A percentile compares a stretch with the other conserved stretches of the same genome.
These are phyloP conservation scores for Kernera saxatilis DNA, from an alignment of 345 rosid species.

Conservation along the genomic window DNA sequence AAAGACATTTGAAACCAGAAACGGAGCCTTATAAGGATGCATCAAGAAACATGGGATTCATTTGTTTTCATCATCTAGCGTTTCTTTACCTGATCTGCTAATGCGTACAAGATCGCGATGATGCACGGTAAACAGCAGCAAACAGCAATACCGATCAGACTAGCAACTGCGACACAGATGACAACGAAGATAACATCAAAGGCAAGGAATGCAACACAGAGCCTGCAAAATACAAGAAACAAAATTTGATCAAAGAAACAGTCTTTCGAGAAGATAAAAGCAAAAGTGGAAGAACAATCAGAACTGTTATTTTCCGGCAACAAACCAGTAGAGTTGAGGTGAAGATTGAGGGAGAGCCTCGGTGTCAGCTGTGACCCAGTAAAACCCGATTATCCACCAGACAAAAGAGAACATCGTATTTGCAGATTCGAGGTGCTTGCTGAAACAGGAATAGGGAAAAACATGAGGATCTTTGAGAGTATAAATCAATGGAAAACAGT, in stretches of 20 bases:
- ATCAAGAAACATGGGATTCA: background rate
- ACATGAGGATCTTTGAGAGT: background rate
- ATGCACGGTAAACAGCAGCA: constrained; percentile 97
- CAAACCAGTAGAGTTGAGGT: constrained; percentile 81
- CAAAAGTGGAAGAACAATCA: background rate
- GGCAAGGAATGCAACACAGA: constrained; percentile 77
- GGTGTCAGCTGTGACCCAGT: constrained; percentile 65
- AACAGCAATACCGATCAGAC: constrained; percentile 77
- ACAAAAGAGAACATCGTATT: constrained; percentile 75
- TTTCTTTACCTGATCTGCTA: constrained; percentile 63
- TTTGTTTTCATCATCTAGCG: background rate
- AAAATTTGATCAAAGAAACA: background rate
- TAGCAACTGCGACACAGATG: constrained; percentile 65
- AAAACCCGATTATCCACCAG: constrained; percentile 90
- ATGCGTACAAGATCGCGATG: constrained; percentile 73
- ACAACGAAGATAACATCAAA: constrained; percentile 78
- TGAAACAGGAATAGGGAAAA: constrained; percentile 15
- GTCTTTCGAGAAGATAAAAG: background rate
- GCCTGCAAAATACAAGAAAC: constrained; percentile 47
- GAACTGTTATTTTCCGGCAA: background rate
- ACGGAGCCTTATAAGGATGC: background rate
- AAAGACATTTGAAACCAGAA: background rate
- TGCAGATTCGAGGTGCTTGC: constrained; percentile 53
- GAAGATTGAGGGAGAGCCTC: constrained; percentile 43
- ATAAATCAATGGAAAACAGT: background rate